These are phyloP conservation scores for Oldenlandia corymbosa DNA, from an alignment of 257 asterid genomes.

Conservation along the genomic window DNA sequence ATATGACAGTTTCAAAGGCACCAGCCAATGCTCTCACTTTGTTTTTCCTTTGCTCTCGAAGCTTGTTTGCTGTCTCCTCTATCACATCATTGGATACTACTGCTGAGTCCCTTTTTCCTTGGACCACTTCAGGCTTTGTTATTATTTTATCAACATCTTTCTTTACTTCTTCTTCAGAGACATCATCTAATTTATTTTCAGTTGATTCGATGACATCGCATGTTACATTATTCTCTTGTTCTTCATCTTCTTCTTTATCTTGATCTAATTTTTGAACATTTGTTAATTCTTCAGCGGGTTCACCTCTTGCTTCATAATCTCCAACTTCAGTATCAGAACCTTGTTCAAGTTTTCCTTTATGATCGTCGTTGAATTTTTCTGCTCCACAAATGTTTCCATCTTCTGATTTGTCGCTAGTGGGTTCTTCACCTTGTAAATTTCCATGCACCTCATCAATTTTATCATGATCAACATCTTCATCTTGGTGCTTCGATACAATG, in stretches of 20 bases:
- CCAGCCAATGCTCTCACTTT: slow-evolving; percentile 81
- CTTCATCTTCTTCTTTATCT: not conserved
- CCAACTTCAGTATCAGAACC: not conserved
- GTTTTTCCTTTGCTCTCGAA: slow-evolving; percentile 58
- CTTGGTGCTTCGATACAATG: slow-evolving; percentile 13
- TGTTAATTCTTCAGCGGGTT: slow-evolving; percentile 7
- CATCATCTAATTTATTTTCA: slow-evolving; percentile 15
- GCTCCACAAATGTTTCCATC: slow-evolving; percentile 12
- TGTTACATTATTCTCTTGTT: not conserved
- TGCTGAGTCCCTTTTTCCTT: slow-evolving; percentile 34
- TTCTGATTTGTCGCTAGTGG: slow-evolving; percentile 14
- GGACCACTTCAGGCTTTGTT: slow-evolving; percentile 23
- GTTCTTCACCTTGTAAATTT: slow-evolving; percentile 17
- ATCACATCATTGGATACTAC: slow-evolving; percentile 55
- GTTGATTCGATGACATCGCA: slow-evolving; percentile 8
- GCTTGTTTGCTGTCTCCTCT: slow-evolving; percentile 63
- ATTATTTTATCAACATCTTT: slow-evolving; percentile 17
- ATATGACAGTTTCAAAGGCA: slow-evolving; percentile 72
- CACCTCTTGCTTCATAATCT: not conserved
- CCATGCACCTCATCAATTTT: slow-evolving; percentile 27
- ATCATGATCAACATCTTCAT: slow-evolving; percentile 10
- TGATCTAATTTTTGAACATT: not conserved
- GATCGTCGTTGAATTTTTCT: slow-evolving; percentile 8
- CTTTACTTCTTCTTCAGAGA: slow-evolving; percentile 19
- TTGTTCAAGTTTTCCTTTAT: slow-evolving; percentile 2